Base-by-base conservation (phyloP, 345 rosid species). In the Eutrema heterophyllum region DNA sequence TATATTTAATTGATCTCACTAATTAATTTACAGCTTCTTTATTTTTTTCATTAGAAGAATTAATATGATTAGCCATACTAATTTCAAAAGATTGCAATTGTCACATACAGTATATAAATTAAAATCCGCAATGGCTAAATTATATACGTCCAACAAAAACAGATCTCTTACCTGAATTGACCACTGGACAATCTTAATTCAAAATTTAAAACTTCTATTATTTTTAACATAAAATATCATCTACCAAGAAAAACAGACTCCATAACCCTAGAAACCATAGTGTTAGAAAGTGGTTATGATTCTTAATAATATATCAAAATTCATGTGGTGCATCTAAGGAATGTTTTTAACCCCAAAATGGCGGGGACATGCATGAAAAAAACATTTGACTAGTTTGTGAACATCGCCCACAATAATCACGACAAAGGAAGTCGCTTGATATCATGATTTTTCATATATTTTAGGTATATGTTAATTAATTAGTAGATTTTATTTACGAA, bases 321-420 rank as follows among this genome's bases (percentile, higher is more conserved):
- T 70, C 52, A 55, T 76, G 52, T 76, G 66, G 30, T 70, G 66
- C 51, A 46, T 44, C 51, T 63, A 70, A 76, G 75, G 75, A 76
- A 76, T 76, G 80, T 76, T 76, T 75, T 70, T 54, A 76, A 76
- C 75, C 75, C 75, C 60, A 64, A 70, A 76, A 69, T 70, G 57
- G 59, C 80, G 75, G 75, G 60, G 70, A 63, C 65, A 70, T 76
- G 65, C 71, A 64, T 63, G 75, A 70, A 64, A 54, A 70, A 71
- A 49, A 14, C 68, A 71, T 49, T 77, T 71, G 76, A 77, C 72
- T 44, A 56, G 53, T 55, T 64, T 70, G 80, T 70, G 75, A 69
- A 70, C 59, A 76, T 76, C 58, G 75, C 67, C 75, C 75, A 70
- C 60, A 63, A 76, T 63, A 55, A 63, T 76, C 51, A 29, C 36